A percentile compares a stretch with the other conserved stretches of the same genome.
phyloP scores from a whole-genome alignment of 2,329 filamentous ascomycete species.

The Beauveria rudraprayagi region DNA sequence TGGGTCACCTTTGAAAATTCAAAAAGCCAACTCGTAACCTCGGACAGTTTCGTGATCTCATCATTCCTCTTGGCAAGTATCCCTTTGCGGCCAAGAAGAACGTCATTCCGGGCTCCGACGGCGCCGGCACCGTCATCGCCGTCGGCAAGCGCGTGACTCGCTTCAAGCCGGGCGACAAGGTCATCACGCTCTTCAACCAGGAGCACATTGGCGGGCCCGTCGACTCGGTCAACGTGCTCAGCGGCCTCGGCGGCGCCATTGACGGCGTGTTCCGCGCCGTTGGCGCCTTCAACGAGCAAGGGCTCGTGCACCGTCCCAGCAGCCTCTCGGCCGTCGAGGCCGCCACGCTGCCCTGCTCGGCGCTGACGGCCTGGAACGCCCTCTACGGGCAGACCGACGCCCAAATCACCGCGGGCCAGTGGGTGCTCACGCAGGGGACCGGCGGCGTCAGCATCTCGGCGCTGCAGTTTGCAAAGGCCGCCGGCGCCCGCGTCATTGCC shows the following conservation, averaged over 20 bases:
- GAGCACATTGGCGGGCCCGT: slow-evolving; percentile 39
- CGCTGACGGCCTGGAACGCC: slow-evolving; percentile 58
- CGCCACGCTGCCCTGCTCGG: slow-evolving; percentile 52
- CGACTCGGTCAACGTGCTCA: slow-evolving; percentile 26
- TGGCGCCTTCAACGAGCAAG: slow-evolving; percentile 58
- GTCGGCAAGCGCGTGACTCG: slow-evolving; percentile 40
- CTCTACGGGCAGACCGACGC: slow-evolving; percentile 46
- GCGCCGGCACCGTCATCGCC: slow-evolving; percentile 44
- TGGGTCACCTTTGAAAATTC: too few relatives aligned
- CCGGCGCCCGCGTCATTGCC: slow-evolving; percentile 40
- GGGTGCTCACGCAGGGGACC: slow-evolving; percentile 61
- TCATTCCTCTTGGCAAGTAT: slow-evolving; percentile 41
- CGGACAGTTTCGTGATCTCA: slow-evolving; percentile 40
- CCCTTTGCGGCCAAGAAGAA: slow-evolving; percentile 33
- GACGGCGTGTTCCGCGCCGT: slow-evolving; percentile 63
- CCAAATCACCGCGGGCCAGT: slow-evolving; percentile 43
- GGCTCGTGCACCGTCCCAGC: slow-evolving; percentile 55
- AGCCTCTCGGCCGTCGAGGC: slow-evolving; percentile 46
- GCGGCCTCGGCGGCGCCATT: slow-evolving; percentile 59
- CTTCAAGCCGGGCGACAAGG: slow-evolving; percentile 45
- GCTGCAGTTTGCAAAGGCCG: slow-evolving; percentile 47
- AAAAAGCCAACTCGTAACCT: background rate
- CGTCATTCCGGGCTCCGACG: slow-evolving; percentile 44
- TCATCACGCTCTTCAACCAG: slow-evolving; percentile 56
- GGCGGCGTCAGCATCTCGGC: slow-evolving; percentile 61